Percentiles rank a stretch among this genome's conserved stretches.
Evolutionary conservation across 352 stramenopile species (phyloP).

Genomic region (Phytophthora macrochlamydospora): DNA sequence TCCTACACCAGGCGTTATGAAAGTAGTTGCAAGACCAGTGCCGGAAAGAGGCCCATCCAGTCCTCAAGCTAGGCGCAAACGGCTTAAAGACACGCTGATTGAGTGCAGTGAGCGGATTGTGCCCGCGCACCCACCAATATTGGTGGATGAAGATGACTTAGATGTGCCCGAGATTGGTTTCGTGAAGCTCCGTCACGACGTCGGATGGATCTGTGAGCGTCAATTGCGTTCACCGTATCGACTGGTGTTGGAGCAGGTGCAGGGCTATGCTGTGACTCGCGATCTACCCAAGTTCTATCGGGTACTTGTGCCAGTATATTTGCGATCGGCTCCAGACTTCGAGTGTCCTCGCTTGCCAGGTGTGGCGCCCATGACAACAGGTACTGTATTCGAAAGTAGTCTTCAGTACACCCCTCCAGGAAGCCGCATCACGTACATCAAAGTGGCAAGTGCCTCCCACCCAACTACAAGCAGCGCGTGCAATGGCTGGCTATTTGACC

Average conservation of each 20-base stretch:
- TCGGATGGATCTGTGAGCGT: conserved; percentile 81
- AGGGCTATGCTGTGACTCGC: conserved; percentile 68
- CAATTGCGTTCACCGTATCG: conserved; percentile 51
- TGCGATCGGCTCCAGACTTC: conserved; percentile 77
- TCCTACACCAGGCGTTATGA: conserved; percentile 48
- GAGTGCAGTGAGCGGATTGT: conserved; percentile 85
- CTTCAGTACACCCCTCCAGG: conserved; percentile 81
- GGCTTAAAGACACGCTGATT: conserved; percentile 71
- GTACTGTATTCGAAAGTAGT: conserved; percentile 80
- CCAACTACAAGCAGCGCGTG: conserved; percentile 37
- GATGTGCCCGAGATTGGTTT: conserved; percentile 60
- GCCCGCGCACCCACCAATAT: conserved; percentile 24
- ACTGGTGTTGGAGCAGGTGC: conserved; percentile 68
- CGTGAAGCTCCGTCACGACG: conserved; percentile 82
- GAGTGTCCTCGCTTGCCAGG: conserved; percentile 76
- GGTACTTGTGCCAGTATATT: conserved; percentile 65
- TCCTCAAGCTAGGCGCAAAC: conserved; percentile 52
- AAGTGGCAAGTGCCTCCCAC: conserved; percentile 62
- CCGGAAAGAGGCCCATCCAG: conserved; percentile 28
- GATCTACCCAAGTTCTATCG: conserved; percentile 81
- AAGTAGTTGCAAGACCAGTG: conserved; percentile 1
- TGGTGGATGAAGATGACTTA: conserved; percentile 10
- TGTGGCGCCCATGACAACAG: conserved; percentile 60
- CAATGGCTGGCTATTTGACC: conserved; percentile 75
- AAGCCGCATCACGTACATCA: conserved; percentile 82